These are phyloP conservation scores for Sporothrix brunneoviolacea DNA, from an alignment of 2,329 filamentous ascomycete species.

Conservation along the genomic window DNA sequence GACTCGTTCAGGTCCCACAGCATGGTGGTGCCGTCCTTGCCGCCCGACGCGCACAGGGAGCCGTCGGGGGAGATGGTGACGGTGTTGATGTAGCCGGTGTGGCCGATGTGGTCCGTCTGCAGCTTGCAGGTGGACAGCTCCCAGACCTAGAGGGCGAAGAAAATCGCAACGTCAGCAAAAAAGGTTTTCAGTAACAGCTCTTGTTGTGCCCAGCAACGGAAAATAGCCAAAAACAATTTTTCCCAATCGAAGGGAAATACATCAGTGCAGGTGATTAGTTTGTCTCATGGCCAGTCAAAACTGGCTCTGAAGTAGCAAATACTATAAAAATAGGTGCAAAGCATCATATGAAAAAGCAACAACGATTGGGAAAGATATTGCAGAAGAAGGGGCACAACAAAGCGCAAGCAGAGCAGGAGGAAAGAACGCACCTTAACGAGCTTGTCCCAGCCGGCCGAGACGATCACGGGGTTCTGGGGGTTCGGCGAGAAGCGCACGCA, in stretches of 20 bases:
- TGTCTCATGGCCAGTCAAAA: conserved; percentile 86
- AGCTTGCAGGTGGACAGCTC: conserved; percentile 98
- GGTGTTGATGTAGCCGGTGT: conserved; percentile 99
- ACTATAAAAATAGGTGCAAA: conserved; percentile 74
- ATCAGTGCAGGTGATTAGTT: conserved; percentile 73
- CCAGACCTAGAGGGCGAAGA: conserved; percentile 66
- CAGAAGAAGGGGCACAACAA: not conserved
- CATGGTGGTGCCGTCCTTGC: conserved; percentile 99
- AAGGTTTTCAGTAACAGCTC: no score
- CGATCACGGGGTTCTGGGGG: conserved; percentile 99
- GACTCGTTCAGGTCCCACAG: conserved; percentile 99
- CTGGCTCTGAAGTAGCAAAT: conserved; percentile 99
- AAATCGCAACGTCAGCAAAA: not conserved
- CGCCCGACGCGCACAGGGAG: conserved; percentile 96
- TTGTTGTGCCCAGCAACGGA: not conserved
- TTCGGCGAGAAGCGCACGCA: conserved; percentile 99
- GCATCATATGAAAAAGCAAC: conserved; percentile 83
- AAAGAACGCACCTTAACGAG: conserved; percentile 92
- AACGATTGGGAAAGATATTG: no score
- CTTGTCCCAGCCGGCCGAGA: conserved; percentile 98
- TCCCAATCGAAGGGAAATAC: conserved; percentile 21
- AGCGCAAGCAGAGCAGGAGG: conserved; percentile 9
- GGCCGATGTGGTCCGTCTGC: conserved; percentile 99
- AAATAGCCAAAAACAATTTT: conserved; percentile 9
- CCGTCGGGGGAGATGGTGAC: conserved; percentile 99